Base-by-base conservation (phyloP, 2,329 filamentous ascomycete genomes). In the Aureobasidium sp. region DNA sequence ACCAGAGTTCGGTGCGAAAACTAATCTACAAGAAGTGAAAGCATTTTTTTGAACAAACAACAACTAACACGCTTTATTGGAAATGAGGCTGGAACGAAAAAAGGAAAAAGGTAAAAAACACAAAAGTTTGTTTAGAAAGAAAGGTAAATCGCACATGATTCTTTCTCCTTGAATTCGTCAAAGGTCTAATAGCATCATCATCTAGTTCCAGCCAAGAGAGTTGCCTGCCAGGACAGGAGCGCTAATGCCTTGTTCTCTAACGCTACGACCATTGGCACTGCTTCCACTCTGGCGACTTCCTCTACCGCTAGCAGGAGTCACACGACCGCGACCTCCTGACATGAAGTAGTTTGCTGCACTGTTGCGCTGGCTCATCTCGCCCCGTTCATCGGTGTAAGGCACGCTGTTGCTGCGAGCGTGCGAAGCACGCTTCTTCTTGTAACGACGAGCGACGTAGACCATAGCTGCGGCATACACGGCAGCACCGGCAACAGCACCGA, bases 161-260 rank as follows among this genome's bases (percentile, higher is more conserved):
- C 21, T 21, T 21, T 21, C 3, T 59, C 54, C 54, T 59, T 59
- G n/a, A 48, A 36, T 48, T 59, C 57, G 45, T 59, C 45, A 49
- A 42, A 50, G 54, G 30, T 44, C 21, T 21, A 21, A 16, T 44
- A 42, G 57, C 45, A 50, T 60, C 47, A 53, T 42, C 39, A 53
- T 50, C 85, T 82, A 97, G 79, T 95, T 96, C 92, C 92, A 97
- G 69, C 92, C 92, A 67, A 97, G 83, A 57, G 91, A 96, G 81
- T 97, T 97, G 79, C 95, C 91, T 3, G 91, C 88, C 74, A 92
- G 92, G 65, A 96, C 89, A 3, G 92, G 92, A 37, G 90, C 90
- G 64, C 90, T 95, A 73, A 97, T 96, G 75, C 87, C 84, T 70
- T 86, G 82, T 60, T 86, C 86, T 65, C 86, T 78, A 60, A 84